Percentiles rank a stretch among this genome's conserved stretches.
These are phyloP conservation scores for Cercophora samala DNA, from an alignment of 495 filamentous ascomycete species.

Conservation along the genomic window DNA sequence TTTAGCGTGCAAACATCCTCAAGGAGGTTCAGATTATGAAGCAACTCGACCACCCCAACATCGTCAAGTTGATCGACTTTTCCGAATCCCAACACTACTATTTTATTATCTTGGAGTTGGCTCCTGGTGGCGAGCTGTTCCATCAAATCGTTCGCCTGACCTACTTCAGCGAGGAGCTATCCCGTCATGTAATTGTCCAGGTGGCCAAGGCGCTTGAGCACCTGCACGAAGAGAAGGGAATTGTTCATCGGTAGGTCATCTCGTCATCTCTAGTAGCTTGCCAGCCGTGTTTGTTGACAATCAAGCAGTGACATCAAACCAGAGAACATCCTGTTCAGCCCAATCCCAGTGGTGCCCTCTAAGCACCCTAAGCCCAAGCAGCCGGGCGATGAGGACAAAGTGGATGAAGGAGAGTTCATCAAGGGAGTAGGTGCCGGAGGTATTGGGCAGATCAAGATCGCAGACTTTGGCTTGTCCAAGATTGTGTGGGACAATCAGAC, in stretches of 20 bases:
- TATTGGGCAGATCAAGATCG: conserved; percentile 94
- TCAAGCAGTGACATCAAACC: conserved; percentile 88
- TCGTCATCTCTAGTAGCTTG: neutral
- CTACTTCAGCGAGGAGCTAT: conserved; percentile 95
- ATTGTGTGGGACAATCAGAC: conserved; percentile 97
- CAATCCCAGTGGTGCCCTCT: conserved; percentile 73
- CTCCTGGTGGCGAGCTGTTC: conserved; percentile 93
- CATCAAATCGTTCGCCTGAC: conserved; percentile 98
- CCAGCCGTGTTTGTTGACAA: conserved; percentile 11
- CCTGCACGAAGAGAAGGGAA: conserved; percentile 88
- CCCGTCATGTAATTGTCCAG: conserved; percentile 88
- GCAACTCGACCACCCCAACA: conserved; percentile 90
- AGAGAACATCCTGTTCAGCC: conserved; percentile 93
- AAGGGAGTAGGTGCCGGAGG: conserved; percentile 81
- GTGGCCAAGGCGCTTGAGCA: conserved; percentile 93
- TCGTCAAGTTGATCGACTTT: conserved; percentile 89
- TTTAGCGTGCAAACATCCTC: conserved; percentile 87
- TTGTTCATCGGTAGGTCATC: conserved; percentile 84
- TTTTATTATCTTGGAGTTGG: conserved; percentile 93
- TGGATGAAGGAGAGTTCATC: conserved; percentile 92
- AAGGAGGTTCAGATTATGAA: conserved; percentile 99
- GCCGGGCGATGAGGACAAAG: conserved; percentile 94
- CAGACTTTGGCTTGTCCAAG: conserved; percentile 96
- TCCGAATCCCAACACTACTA: conserved; percentile 93
- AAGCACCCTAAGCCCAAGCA: conserved; percentile 72